Evolutionary conservation across 2,329 filamentous ascomycete genomes (phyloP).

Genomic region (Metarhizium album): DNA sequence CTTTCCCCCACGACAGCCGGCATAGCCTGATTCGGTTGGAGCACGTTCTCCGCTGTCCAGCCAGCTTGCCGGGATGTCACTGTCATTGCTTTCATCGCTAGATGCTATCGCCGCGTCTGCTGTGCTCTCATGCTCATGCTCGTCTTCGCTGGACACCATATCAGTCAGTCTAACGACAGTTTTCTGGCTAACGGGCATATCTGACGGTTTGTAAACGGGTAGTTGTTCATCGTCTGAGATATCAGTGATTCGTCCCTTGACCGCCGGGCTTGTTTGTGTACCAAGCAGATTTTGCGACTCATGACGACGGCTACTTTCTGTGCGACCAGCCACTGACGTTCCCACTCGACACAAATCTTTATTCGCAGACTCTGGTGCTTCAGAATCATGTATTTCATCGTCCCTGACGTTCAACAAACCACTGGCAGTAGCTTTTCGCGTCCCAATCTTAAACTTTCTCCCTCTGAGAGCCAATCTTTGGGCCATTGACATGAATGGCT

Average conservation of each 20-base stretch:
- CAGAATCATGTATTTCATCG: background rate
- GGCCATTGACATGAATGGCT: conserved; percentile 41
- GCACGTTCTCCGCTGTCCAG: background rate
- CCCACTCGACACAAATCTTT: background rate
- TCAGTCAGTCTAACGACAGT: conserved; percentile 11
- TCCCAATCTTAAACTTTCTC: conserved; percentile 41
- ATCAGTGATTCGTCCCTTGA: background rate
- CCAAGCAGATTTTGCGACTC: background rate
- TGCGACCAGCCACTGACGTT: background rate
- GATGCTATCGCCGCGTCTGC: background rate
- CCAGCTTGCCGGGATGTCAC: conserved; percentile 12
- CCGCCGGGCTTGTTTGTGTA: background rate
- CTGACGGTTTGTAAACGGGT: background rate
- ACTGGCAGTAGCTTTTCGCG: conserved; percentile 17
- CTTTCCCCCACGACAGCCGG: background rate
- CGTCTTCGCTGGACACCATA: conserved; percentile 4
- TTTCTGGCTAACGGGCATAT: background rate
- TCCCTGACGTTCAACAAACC: background rate
- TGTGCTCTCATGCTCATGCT: conserved; percentile 1
- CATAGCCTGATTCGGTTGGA: background rate
- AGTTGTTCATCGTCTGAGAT: background rate
- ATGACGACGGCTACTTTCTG: background rate
- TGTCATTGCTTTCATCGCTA: conserved; percentile 9
- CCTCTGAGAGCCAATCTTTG: conserved; percentile 45
- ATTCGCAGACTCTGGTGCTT: background rate